Evolutionary conservation across 1,284 basidiomycete species (phyloP), one percentile per base, ranked within the genome.

Genomic region (Ceratobasidium sp.): DNA sequence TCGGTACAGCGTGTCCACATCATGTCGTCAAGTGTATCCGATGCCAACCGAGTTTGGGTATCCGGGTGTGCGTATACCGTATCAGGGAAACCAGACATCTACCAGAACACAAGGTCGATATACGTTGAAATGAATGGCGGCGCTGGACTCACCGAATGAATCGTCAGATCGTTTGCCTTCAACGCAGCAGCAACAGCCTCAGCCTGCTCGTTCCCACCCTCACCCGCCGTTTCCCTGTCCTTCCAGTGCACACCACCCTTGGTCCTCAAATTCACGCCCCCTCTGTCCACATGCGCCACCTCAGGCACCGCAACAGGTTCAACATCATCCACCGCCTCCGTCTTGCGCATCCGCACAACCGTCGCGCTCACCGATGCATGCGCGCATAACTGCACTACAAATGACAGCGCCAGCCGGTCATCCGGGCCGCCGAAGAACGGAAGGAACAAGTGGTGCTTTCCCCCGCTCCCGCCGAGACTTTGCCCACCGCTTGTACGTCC

Each of bases 351-450:
- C 34, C 83, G 79, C 1, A 84, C 77, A 29, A 86, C 80, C 1
- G 84, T 85, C 3, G 85, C 85, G 2, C 82, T 81, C 14, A 86
- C 82, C 74, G 83, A 82, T 2, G 78, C 58, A 19, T 68, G 71
- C 34, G 58, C 53, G 74, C 84, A 85, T n/a, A 86, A 80, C 77
- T 86, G 85, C 1, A 84, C 80, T 14, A 84, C 82, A 59, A 86
- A 81, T 59, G 82, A 79, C 8, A 88, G 81, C 2, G 86, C 86
- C n/a, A 86, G 83, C 16, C 87, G 83, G 78, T 88, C 87, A 77
- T 88, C 87, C 0, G 86, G 83, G 0, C 87, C 87, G 31, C 87
- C 87, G 78, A 87, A 85, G 82, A 88, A 88, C 4, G 84, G 84
- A 37, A 88, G 77, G 78, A 87, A 83, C 74, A 88, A 79, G 75